These are phyloP conservation scores for Cladosporium velox DNA, from an alignment of 2,329 filamentous ascomycete genomes.

Conservation along the genomic window DNA sequence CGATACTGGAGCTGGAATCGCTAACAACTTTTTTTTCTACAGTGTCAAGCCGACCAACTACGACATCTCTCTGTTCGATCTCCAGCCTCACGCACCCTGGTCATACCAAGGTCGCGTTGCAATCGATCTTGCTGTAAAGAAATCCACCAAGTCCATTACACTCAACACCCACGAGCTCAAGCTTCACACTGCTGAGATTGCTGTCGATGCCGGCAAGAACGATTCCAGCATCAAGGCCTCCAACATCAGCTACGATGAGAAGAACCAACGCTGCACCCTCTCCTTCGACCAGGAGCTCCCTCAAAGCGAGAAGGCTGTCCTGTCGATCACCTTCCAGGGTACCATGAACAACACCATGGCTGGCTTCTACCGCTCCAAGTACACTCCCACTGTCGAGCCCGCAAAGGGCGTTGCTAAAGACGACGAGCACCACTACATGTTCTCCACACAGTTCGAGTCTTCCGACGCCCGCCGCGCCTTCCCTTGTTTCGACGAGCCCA, in stretches of 20 bases:
- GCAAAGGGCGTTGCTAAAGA: slow-evolving; percentile 76
- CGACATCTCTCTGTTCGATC: slow-evolving; percentile 73
- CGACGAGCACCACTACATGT: slow-evolving; percentile 64
- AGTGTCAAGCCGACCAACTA: slow-evolving; percentile 86
- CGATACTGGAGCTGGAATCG: background rate
- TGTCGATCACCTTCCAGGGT: slow-evolving; percentile 75
- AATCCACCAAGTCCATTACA: slow-evolving; percentile 72
- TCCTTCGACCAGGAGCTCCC: slow-evolving; percentile 72
- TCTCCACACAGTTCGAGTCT: slow-evolving; percentile 96
- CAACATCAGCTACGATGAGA: slow-evolving; percentile 76
- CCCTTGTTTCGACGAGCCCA: slow-evolving; percentile 97
- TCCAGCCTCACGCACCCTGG: slow-evolving; percentile 73
- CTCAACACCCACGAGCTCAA: slow-evolving; percentile 86
- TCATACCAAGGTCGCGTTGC: slow-evolving; percentile 82
- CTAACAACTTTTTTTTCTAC: background rate
- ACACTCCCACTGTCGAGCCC: slow-evolving; percentile 75
- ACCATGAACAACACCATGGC: slow-evolving; percentile 92
- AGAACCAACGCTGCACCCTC: slow-evolving; percentile 80
- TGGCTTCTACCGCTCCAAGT: slow-evolving; percentile 91
- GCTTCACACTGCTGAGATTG: slow-evolving; percentile 67
- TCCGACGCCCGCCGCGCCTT: slow-evolving; percentile 94
- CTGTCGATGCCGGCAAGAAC: slow-evolving; percentile 59
- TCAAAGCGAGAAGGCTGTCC: slow-evolving; percentile 63
- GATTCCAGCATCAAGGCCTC: slow-evolving; percentile 62
- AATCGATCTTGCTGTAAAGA: slow-evolving; percentile 73